These are phyloP conservation scores for Thelonectria discophora DNA, from an alignment of 2,329 filamentous ascomycete species.

Conservation along the genomic window DNA sequence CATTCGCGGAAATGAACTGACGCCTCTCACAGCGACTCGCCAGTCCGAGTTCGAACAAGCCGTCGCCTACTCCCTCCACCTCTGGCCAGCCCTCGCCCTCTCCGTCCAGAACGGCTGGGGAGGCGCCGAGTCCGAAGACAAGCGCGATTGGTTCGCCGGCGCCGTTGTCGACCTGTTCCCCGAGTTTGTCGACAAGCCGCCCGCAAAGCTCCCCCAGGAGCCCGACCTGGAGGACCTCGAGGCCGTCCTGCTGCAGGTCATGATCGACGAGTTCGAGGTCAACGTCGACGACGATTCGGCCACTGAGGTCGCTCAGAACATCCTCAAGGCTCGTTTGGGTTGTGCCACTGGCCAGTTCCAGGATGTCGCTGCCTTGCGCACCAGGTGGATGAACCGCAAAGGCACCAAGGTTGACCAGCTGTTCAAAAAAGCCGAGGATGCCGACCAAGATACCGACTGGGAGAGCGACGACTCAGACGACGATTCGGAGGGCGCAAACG, in stretches of 20 bases:
- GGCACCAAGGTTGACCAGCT: constrained; percentile 64
- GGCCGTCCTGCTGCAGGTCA: constrained; percentile 84
- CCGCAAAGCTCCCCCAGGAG: constrained; percentile 51
- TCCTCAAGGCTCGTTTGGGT: constrained; percentile 73
- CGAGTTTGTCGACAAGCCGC: constrained; percentile 63
- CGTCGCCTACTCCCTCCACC: constrained; percentile 83
- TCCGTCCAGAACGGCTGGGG: constrained; percentile 91
- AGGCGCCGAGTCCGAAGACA: constrained; percentile 81
- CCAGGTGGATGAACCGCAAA: constrained; percentile 68
- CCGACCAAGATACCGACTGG: constrained; percentile 68
- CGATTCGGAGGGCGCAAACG: constrained; percentile 65
- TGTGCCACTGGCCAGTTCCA: constrained; percentile 71
- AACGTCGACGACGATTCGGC: constrained; percentile 90
- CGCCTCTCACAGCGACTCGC: constrained; percentile 56
- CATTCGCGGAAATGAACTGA: constrained; percentile 7
- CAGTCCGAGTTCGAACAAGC: constrained; percentile 82
- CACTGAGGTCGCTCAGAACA: constrained; percentile 74
- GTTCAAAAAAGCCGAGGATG: constrained; percentile 64
- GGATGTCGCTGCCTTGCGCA: constrained; percentile 70
- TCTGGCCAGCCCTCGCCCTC: constrained; percentile 88
- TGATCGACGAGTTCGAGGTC: constrained; percentile 96
- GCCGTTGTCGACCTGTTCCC: constrained; percentile 83
- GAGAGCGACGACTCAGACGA: constrained; percentile 70
- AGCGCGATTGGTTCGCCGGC: constrained; percentile 96
- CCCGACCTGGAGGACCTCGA: constrained; percentile 84